Percentiles rank a stretch among this genome's conserved stretches.
Conservation (phyloP, 352 stramenopile species). For the Globisporangium orthogonon region DNA sequence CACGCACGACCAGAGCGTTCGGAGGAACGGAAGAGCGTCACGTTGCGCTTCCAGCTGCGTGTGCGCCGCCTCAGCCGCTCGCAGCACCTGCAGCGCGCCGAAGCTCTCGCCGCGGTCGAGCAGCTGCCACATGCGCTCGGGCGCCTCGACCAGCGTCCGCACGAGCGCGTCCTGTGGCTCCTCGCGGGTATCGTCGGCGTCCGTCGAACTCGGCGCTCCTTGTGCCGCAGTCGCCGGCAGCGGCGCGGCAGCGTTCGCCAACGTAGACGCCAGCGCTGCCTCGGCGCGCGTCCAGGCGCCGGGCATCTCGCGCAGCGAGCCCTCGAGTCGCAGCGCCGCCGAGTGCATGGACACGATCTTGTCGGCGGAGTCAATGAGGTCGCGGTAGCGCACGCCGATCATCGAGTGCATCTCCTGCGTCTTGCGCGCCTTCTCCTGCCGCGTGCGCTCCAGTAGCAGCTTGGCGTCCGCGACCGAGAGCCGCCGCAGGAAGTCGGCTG, state of each 20-base stretch:
- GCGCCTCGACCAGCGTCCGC: constrained; percentile 42
- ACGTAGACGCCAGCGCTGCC: constrained; percentile 19
- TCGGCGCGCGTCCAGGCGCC: constrained; percentile 75
- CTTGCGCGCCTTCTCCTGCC: constrained; percentile 84
- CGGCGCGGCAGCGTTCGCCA: constrained; percentile 11
- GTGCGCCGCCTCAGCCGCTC: constrained; percentile 28
- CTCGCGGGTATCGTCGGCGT: not conserved
- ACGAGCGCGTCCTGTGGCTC: constrained; percentile 12
- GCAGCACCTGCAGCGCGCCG: constrained; percentile 41
- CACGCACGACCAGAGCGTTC: constrained; percentile 57
- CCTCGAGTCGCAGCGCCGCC: constrained; percentile 68
- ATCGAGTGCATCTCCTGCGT: constrained; percentile 91
- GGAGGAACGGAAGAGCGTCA: constrained; percentile 51
- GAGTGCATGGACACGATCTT: constrained; percentile 92
- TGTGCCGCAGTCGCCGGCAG: not conserved
- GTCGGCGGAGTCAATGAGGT: constrained; percentile 91
- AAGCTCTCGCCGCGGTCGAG: constrained; percentile 60
- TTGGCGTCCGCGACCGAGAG: constrained; percentile 82
- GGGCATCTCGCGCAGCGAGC: constrained; percentile 81
- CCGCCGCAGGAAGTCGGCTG: constrained; percentile 62
- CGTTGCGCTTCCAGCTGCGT: constrained; percentile 11
- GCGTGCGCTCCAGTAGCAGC: constrained; percentile 72
- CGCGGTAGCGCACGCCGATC: constrained; percentile 89
- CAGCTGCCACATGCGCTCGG: constrained; percentile 64
- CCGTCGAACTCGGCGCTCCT: no score